These are phyloP conservation scores for Kodamaea suecica DNA, from an alignment of 1,139 yeast genomes.

Conservation along the genomic window DNA sequence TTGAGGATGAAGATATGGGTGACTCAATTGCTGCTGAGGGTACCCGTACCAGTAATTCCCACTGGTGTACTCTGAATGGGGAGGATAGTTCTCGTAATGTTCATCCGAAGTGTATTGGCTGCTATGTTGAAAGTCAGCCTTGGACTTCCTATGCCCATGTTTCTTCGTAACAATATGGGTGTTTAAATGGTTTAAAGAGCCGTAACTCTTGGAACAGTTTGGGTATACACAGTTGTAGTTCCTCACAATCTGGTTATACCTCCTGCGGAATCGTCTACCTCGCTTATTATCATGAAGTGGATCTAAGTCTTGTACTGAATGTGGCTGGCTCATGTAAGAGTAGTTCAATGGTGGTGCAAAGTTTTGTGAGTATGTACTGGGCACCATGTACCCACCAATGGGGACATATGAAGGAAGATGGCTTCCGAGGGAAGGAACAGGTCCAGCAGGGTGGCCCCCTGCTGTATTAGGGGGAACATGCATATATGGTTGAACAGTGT, in stretches of 20 bases:
- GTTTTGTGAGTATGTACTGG: slow-evolving; percentile 1
- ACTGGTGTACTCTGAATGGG: slow-evolving; percentile 17
- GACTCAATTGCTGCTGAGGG: slow-evolving; percentile 11
- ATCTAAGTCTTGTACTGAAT: slow-evolving; percentile 7
- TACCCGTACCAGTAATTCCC: slow-evolving; percentile 32
- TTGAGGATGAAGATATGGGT: too few species aligned
- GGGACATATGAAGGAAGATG: too few species aligned
- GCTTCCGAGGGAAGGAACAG: too few species aligned
- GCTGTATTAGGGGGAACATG: too few species aligned
- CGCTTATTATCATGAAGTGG: slow-evolving; percentile 16
- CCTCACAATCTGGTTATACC: slow-evolving; percentile 68
- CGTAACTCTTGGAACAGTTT: slow-evolving; percentile 68
- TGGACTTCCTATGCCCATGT: slow-evolving; percentile 68
- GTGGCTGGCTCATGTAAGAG: background rate
- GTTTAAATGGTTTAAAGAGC: slow-evolving; percentile 72
- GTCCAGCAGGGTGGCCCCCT: too few species aligned
- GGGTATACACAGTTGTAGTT: slow-evolving; percentile 59
- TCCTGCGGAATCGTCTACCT: slow-evolving; percentile 55
- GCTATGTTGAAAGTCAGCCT: slow-evolving; percentile 56
- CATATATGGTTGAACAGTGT: background rate
- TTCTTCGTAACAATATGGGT: slow-evolving; percentile 71
- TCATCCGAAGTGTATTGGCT: slow-evolving; percentile 9
- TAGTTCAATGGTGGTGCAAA: too few species aligned
- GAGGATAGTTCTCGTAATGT: slow-evolving; percentile 8
- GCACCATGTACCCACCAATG: background rate